Conservation (phyloP, 176 grass and related monocot species). For the Poa pratensis region DNA sequence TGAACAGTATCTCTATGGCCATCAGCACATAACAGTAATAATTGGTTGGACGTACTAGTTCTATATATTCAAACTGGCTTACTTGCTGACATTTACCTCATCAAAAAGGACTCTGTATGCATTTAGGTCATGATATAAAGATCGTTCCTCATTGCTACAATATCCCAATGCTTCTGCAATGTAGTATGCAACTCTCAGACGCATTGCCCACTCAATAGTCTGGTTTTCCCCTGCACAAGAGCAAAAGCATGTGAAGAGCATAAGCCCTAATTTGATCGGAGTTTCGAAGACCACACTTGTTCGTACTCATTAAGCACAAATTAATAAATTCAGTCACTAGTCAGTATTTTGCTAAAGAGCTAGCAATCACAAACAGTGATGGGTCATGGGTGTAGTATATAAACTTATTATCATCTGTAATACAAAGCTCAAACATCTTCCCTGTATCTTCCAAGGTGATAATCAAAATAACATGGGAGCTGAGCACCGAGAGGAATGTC, state of each 20-base stretch:
- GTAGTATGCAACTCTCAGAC: slow-evolving; percentile 80
- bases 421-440: background rate
- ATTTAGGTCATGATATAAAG: slow-evolving; percentile 96
- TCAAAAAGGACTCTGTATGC: slow-evolving; percentile 98
- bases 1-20: slow-evolving; percentile 13
- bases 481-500: background rate
- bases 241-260: slow-evolving; percentile 27
- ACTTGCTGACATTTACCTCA: slow-evolving; percentile 58
- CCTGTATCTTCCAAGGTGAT: background rate
- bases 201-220: slow-evolving; percentile 97
- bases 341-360: background rate
- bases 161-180: slow-evolving; percentile 95
- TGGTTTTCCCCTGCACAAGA: slow-evolving; percentile 84
- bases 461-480: slow-evolving; percentile 6
- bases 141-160: slow-evolving; percentile 65
- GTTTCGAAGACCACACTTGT: background rate
- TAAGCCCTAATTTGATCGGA: slow-evolving; percentile 20
- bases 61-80: slow-evolving; percentile 19
- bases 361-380: background rate
- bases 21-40: slow-evolving; percentile 18
- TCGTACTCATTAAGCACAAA: background rate
- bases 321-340: background rate
- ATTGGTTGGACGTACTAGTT: background rate
- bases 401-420: background rate
- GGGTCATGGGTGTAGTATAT: background rate